Percentiles rank a stretch among this genome's conserved stretches.
Conservation (phyloP, 2,329 filamentous ascomycete species). For the Microcyclospora tardicrescens region DNA sequence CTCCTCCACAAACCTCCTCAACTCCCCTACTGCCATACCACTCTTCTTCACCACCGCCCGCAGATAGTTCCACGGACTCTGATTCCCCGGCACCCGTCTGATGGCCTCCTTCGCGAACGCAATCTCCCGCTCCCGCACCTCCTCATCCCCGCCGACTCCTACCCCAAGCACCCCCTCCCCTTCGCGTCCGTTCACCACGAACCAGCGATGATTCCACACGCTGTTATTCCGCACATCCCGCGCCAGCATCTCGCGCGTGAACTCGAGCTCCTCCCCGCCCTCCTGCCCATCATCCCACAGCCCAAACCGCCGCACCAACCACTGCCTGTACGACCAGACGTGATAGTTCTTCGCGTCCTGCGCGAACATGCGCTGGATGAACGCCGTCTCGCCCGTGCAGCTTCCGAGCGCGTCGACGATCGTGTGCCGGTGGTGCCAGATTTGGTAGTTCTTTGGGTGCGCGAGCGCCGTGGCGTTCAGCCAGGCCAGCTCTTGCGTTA, state of each 20-base stretch:
- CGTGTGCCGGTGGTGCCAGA: slow-evolving; percentile 60
- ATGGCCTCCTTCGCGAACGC: slow-evolving; percentile 57
- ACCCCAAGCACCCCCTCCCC: slow-evolving; percentile 23
- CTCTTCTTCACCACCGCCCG: slow-evolving; percentile 60
- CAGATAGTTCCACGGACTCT: slow-evolving; percentile 88
- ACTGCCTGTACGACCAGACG: slow-evolving; percentile 89
- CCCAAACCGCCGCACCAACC: slow-evolving; percentile 53
- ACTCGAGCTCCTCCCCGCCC: slow-evolving; percentile 44
- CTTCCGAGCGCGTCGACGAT: slow-evolving; percentile 40
- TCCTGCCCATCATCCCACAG: slow-evolving; percentile 30
- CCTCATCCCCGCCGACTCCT: slow-evolving; percentile 25
- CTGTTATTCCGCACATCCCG: slow-evolving; percentile 89
- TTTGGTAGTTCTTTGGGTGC: slow-evolving; percentile 97
- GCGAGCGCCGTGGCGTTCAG: slow-evolving; percentile 69
- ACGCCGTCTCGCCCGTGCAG: slow-evolving; percentile 47
- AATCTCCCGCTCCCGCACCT: slow-evolving; percentile 61
- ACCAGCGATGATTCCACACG: slow-evolving; percentile 95
- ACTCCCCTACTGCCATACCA: slow-evolving; percentile 34
- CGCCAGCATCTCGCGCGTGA: slow-evolving; percentile 59
- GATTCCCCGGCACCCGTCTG: slow-evolving; percentile 74
- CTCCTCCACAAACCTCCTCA: slow-evolving; percentile 41
- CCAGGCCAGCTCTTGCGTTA: slow-evolving; percentile 68
- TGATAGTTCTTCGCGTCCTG: slow-evolving; percentile 96
- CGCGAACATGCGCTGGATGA: slow-evolving; percentile 67
- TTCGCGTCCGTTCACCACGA: slow-evolving; percentile 61